Percentiles rank a stretch among this genome's conserved stretches.
Evolutionary conservation across 2,329 filamentous ascomycete genomes (phyloP).

Genomic region (Cladophialophora chaetospira): DNA sequence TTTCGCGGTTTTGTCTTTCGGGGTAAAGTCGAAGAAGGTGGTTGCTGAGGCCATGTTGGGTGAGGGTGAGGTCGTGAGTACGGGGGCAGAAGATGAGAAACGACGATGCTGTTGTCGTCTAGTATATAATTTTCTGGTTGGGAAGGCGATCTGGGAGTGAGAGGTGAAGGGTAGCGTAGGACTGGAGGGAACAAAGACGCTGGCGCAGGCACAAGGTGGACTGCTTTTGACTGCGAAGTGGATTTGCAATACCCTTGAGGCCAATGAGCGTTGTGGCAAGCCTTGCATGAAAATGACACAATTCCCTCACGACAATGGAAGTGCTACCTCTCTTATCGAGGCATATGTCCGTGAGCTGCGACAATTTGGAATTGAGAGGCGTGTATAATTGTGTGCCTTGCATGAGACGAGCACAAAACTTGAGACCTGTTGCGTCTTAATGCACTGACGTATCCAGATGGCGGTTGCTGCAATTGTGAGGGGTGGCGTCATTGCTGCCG

Average conservation of each 20-base stretch:
- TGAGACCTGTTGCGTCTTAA: background rate
- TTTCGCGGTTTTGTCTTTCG: constrained; percentile 75
- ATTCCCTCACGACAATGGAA: background rate
- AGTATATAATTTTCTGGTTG: background rate
- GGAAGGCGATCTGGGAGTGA: background rate
- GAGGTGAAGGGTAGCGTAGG: background rate
- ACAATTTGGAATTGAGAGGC: background rate
- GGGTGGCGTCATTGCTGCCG: too few relatives aligned
- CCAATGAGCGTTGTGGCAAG: background rate
- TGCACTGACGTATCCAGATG: background rate
- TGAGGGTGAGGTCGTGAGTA: background rate
- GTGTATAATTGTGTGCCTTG: background rate
- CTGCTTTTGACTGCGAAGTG: background rate
- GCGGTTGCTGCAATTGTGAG: too few relatives aligned
- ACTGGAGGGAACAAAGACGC: background rate
- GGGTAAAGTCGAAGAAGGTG: constrained; percentile 80
- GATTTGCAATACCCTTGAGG: background rate
- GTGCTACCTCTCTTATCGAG: too few relatives aligned
- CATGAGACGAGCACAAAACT: background rate
- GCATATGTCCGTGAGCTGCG: background rate
- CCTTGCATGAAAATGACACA: background rate
- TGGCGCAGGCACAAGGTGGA: background rate
- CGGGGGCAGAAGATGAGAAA: background rate
- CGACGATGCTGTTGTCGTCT: background rate
- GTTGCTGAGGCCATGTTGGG: constrained; percentile 67